Base-by-base conservation (phyloP, 805 yeast species). In the Wickerhamiella spandovensis region DNA sequence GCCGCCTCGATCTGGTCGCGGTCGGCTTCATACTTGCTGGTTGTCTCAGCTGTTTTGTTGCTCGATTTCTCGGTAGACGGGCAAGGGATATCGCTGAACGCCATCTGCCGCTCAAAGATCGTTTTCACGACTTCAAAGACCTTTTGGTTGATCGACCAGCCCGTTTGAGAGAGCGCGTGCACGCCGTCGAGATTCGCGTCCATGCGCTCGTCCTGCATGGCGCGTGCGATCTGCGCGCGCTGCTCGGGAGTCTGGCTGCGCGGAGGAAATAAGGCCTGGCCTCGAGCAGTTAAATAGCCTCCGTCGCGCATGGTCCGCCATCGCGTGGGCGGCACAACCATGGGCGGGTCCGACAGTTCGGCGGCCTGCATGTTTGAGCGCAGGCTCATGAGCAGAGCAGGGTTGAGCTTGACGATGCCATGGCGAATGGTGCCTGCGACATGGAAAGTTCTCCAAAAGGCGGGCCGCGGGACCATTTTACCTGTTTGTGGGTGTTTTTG, bases 91-190 rank as follows among this genome's bases (percentile, higher is more conserved):
- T 82, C 75, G 56, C 71, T 70, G 52, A 24, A 9, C 24, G 20
- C 7, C 15, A 80, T 73, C 4, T 90, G 94, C 0, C 78, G 71
- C 61, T 87, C 86, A 95, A 95, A 87, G 52, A 79, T 77, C 51
- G 77, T 69, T 1, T 84, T 75, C 58, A 87, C 73, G 6, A 82
- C 73, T 24, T 77, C 72, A 50, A 82, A 76, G 3, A 87, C 70
- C 41, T 67, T 69, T 44, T 76, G 74, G 61, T 87, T 87, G n/a
- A 87, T 78, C 2, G 94, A 79, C 95, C 95, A 87, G 1, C 92
- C 72, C 3, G 95, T 82, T 41, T 71, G 68, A 9, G 95, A 95
- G 50, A 85, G 64, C 15, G 80, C 85, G 60, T 83, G 83, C 52
- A 85, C 67, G 10, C 94, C 95, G 47, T 75, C 73, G 58, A 79